Evolutionary conservation across 169 alveolate genomes (phyloP), one percentile per base, ranked within the genome.

Genomic region (Eimeria necatrix): DNA sequence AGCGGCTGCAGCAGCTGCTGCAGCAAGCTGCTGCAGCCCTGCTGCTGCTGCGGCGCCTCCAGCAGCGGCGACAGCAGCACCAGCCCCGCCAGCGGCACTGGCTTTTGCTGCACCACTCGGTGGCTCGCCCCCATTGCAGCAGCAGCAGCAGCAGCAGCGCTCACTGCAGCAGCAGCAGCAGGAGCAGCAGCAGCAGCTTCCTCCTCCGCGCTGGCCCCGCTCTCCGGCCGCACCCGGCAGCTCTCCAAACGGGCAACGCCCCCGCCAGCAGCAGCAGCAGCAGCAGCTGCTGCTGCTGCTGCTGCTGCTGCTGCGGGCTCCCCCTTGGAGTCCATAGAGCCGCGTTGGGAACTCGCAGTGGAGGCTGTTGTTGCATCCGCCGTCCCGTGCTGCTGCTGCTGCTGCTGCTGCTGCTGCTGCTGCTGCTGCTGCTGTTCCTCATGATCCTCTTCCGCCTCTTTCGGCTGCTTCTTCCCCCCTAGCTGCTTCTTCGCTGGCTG

Each of bases 21-120:
- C 60, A 48, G 64, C 9, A 10, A 32, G 61, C 26, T 51, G 64
- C 56, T 0, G 14, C 10, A 14, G 64, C 64, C 9, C 24, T 16
- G 20, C 20, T 26, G 32, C 7, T 20, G 20, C 14, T 46, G 49
- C 4, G 60, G 64, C 59, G 41, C 59, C 64, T 76, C 87, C 59
- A 76, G 61, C 46, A 76, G 26, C 22, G 87, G 87, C 32, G 87
- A 76, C 68, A 76, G 87, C 2, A 76, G 87, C 24, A 76, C 24
- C 4, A 76, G 4, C 10, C 87, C 87, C 7, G 87, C 87, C 59
- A 76, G 64, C 1, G 87, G 87, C 68, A 76, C 87, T 8, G 87
- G 87, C 46, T 76, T 76, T 51, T 76, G 87, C 64, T 61, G 87
- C 46, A 76, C 64, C 0, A 76, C 64, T 0, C 87, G 87, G 59